Evolutionary conservation across 805 yeast species (phyloP).

Genomic region (Limtongia smithiae): DNA sequence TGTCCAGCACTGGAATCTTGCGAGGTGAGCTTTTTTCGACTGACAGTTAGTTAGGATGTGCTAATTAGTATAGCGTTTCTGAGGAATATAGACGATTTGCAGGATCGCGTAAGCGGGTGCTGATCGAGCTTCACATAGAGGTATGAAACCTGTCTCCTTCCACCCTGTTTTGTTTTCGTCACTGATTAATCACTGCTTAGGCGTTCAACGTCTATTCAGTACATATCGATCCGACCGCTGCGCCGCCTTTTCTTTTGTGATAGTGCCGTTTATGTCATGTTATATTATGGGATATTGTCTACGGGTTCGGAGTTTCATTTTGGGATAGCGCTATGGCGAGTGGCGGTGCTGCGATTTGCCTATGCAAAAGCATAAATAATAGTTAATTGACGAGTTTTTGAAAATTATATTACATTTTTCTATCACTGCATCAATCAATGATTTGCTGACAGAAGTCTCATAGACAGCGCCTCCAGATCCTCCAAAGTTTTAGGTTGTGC

Average conservation of each 20-base stretch:
- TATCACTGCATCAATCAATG: background rate
- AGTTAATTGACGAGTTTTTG: background rate
- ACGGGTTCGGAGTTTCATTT: no score
- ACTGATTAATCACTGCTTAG: no score
- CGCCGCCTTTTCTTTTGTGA: constrained; percentile 28
- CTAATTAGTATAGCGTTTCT: constrained; percentile 63
- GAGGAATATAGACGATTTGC: constrained; percentile 94
- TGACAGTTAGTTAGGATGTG: no score
- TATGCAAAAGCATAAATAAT: no score
- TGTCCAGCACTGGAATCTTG: constrained; percentile 96
- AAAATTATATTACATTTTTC: background rate
- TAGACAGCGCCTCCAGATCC: constrained; percentile 86
- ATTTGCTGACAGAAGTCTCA: constrained; percentile 38
- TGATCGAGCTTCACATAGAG: constrained; percentile 87
- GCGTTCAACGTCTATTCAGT: constrained; percentile 30
- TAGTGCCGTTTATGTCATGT: background rate
- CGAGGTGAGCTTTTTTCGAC: constrained; percentile 39
- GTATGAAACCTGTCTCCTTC: no score
- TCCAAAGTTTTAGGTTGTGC: constrained; percentile 89
- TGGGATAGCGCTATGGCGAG: no score
- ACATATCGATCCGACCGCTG: constrained; percentile 16
- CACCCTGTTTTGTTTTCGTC: no score
- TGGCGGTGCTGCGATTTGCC: no score
- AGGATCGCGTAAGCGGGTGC: constrained; percentile 83
- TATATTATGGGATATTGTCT: no score